Evolutionary conservation across 371 early-diverging fungal species (phyloP), one percentile per base, ranked within the genome.

Genomic region (Umbelopsis sp.): DNA sequence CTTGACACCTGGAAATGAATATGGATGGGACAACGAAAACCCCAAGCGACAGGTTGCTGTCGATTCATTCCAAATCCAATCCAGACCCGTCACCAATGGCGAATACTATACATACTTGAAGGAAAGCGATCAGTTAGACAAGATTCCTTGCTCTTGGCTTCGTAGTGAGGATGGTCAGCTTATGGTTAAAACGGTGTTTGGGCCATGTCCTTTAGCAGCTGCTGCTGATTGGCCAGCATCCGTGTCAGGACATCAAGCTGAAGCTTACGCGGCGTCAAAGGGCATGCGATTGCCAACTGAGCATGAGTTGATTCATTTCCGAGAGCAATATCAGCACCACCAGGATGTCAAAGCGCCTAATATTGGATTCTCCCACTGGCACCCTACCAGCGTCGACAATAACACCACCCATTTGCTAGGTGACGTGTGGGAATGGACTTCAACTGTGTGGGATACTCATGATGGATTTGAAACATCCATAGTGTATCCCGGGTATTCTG

Each of bases 21-120:
- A 89, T 81, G 96, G 96, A 16, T 97, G 97, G 97, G 96, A 96
- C 74, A 95, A 93, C 72, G 97, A 97, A 72, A 76, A 82, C 37
- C 94, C 96, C 18, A 44, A 66, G 18, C 73, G 79, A 4, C 70
- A 74, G 32, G 76, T 81, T 9, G 20, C 65, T 0, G 84, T 89
- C 11, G 22, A 70, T 29, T 62, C 79, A 0, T 94, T 89, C 73
- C 72, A 77, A 20, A 88, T 96, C 52, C 93, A 93, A 67, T 78
- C 86, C 16, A 86, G 95, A 9, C 94, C 92, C 18, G 90, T 97
- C 16, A 92, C 95, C 16, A 91, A 93, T 65, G 83, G 77, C 14
- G 96, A 97, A 76, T 97, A 90, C 69, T 67, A 80, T 6, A 69
- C 44, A 1, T 96, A 87, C 71, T 72, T 93, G 35, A 65, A 77